Evolutionary conservation across 306 rosid genomes (phyloP).

Genomic region (Cicer pinnatifidum): DNA sequence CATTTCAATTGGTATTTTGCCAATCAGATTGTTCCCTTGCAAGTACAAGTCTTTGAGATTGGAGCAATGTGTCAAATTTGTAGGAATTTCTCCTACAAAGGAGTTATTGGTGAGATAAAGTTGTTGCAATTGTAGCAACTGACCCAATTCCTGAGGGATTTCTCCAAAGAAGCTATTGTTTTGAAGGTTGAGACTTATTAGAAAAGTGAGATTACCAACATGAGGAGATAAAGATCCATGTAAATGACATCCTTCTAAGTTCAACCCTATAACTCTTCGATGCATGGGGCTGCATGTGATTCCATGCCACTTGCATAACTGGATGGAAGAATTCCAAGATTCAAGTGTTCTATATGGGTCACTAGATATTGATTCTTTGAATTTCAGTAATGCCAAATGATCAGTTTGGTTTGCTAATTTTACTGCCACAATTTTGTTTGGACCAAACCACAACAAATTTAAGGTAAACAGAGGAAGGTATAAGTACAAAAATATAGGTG

Average conservation of each 20-base stretch:
- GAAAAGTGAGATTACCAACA: neutral
- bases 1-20: constrained; percentile 15
- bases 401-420: neutral
- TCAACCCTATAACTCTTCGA: neutral
- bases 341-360: neutral
- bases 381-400: neutral
- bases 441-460: no score
- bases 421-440: neutral
- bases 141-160: neutral
- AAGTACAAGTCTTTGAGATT: neutral
- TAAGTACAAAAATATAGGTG: no score
- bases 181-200: neutral
- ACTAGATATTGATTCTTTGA: neutral
- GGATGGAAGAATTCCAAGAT: constrained; percentile 6
- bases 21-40: neutral
- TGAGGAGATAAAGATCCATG: constrained; percentile 1
- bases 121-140: neutral
- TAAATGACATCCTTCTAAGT: neutral
- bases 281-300: neutral
- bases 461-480: no score
- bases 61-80: constrained; percentile 3
- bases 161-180: neutral
- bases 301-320: constrained; percentile 17
- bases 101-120: neutral
- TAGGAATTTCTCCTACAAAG: neutral